These are phyloP conservation scores for Phytophthora pistaciae DNA, from an alignment of 352 stramenopile genomes.

Conservation along the genomic window DNA sequence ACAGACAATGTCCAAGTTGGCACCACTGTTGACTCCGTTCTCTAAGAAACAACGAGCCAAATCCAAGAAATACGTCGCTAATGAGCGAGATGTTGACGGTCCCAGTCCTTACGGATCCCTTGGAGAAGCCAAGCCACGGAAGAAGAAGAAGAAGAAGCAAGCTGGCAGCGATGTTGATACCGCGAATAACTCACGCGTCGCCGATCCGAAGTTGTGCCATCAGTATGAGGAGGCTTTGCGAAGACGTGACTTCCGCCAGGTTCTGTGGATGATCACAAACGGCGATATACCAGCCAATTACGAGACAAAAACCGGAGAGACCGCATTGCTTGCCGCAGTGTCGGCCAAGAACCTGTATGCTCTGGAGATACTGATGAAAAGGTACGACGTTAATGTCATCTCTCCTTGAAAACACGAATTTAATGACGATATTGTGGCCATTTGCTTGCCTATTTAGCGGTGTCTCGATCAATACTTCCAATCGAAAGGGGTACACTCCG, in stretches of 20 bases:
- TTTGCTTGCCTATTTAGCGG: slow-evolving; percentile 33
- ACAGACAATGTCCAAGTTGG: slow-evolving; percentile 24
- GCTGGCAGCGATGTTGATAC: background rate
- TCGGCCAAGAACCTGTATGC: slow-evolving; percentile 51
- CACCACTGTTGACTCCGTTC: slow-evolving; percentile 16
- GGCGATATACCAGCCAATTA: slow-evolving; percentile 53
- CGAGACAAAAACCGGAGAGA: slow-evolving; percentile 70
- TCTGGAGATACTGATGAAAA: slow-evolving; percentile 51
- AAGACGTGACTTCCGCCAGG: slow-evolving; percentile 62
- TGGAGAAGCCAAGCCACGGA: background rate
- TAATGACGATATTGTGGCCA: background rate
- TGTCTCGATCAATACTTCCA: slow-evolving; percentile 63
- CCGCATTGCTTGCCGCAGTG: slow-evolving; percentile 64
- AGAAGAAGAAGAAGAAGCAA: slow-evolving; percentile 6
- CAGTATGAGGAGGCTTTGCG: slow-evolving; percentile 65
- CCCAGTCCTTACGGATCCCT: slow-evolving; percentile 15
- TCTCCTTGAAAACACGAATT: background rate
- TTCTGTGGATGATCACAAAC: slow-evolving; percentile 81
- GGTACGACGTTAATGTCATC: slow-evolving; percentile 34
- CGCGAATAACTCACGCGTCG: background rate
- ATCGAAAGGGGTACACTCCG: slow-evolving; percentile 68
- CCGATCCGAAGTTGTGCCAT: slow-evolving; percentile 25
- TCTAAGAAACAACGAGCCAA: slow-evolving; percentile 26
- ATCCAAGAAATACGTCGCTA: slow-evolving; percentile 29
- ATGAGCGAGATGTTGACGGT: background rate